Conservation (phyloP, 2,329 filamentous ascomycete species). For the Trichoderma oligosporum region DNA sequence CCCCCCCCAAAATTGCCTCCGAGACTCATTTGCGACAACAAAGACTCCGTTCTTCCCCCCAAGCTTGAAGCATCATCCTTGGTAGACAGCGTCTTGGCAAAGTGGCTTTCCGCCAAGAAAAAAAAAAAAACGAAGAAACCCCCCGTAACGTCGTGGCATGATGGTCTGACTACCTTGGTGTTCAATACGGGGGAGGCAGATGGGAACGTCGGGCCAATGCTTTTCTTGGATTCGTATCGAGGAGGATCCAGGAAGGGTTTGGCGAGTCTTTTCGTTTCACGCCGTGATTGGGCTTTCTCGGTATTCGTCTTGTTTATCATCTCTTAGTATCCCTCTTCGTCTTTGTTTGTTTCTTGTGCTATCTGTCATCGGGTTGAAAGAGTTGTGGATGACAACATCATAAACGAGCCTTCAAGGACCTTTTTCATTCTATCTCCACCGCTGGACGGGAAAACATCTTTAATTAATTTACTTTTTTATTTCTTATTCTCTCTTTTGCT, state of each 20-base stretch:
- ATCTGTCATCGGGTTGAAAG: not conserved
- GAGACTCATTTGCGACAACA: slow-evolving; percentile 16
- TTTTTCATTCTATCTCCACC: slow-evolving; percentile 7
- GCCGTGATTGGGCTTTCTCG: not conserved
- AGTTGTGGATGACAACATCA: not conserved
- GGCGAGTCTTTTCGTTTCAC: slow-evolving; percentile 6
- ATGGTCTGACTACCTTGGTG: slow-evolving; percentile 13
- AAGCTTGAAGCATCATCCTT: not conserved
- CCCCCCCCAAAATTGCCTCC: no score
- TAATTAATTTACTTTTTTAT: not conserved
- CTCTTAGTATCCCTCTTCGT: not conserved
- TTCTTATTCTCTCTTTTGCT: not conserved
- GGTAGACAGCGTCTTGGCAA: slow-evolving; percentile 2
- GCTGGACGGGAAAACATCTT: slow-evolving; percentile 15
- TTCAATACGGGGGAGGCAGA: not conserved
- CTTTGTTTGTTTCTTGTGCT: not conserved
- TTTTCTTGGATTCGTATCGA: slow-evolving; percentile 1
- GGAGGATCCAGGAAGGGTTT: slow-evolving; percentile 5
- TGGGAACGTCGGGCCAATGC: not conserved
- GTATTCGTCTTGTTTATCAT: not conserved
- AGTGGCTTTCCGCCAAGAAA: not conserved
- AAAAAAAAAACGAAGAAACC: no score
- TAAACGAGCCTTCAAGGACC: not conserved
- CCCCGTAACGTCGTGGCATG: not conserved
- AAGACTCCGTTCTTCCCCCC: not conserved